Evolutionary conservation across 2,329 filamentous ascomycete species (phyloP).

Genomic region (Tothia fuscella): DNA sequence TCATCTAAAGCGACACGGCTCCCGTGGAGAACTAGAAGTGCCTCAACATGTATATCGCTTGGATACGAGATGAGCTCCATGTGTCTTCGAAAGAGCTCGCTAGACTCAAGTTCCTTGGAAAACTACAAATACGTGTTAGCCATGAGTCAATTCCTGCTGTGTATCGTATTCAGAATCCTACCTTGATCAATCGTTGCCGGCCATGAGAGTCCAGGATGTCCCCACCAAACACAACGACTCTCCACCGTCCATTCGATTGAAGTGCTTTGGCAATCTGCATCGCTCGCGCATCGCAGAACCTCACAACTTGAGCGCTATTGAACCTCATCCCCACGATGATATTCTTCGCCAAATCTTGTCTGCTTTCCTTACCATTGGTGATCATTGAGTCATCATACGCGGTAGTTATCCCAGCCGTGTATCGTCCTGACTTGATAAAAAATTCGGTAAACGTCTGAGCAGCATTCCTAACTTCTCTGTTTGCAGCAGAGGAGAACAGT

Average conservation of each 20-base stretch:
- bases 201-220: slow-evolving; percentile 1
- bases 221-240: slow-evolving; percentile 51
- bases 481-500: slow-evolving; percentile 37
- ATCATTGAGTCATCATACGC: slow-evolving; percentile 43
- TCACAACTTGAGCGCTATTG: slow-evolving; percentile 46
- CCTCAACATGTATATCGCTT: not conserved
- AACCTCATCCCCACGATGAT: slow-evolving; percentile 45
- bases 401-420: slow-evolving; percentile 46
- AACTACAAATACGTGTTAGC: not conserved
- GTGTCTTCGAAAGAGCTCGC: not conserved
- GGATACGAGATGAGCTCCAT: too few relatives aligned
- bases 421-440: slow-evolving; percentile 48
- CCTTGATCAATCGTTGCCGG: too few relatives aligned
- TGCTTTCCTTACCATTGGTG: slow-evolving; percentile 41
- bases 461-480: slow-evolving; percentile 47
- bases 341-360: slow-evolving; percentile 31
- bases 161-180: too few relatives aligned
- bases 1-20: slow-evolving; percentile 5
- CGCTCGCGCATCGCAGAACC: slow-evolving; percentile 43
- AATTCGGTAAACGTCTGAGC: slow-evolving; percentile 50
- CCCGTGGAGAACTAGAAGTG: slow-evolving; percentile 4
- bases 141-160: too few relatives aligned
- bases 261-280: slow-evolving; percentile 49
- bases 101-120: not conserved
- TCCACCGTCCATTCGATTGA: slow-evolving; percentile 45